A percentile compares a stretch with the other conserved stretches of the same genome.
Evolutionary conservation across 2,329 filamentous ascomycete species (phyloP).

Genomic region (Onygena corvina): DNA sequence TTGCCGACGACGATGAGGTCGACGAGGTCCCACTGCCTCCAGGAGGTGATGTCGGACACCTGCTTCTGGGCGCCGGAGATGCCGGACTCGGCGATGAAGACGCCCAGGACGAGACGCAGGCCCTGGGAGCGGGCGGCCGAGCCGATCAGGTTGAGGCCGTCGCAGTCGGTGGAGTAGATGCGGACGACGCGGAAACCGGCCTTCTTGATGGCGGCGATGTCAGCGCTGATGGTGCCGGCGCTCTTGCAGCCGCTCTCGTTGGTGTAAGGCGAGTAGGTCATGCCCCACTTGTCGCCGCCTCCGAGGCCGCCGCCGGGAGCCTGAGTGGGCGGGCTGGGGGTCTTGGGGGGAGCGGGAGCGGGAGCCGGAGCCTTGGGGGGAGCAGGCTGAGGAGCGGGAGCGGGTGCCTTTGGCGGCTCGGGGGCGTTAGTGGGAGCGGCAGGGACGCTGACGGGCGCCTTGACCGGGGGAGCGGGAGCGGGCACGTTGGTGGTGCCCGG

Average conservation of each 20-base stretch:
- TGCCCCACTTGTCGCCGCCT: constrained; percentile 48
- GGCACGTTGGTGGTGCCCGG: constrained; percentile 32
- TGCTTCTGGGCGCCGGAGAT: constrained; percentile 57
- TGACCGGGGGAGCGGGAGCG: constrained; percentile 20
- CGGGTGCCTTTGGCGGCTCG: background rate
- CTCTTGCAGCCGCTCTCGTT: constrained; percentile 51
- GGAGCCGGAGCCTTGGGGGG: constrained; percentile 18
- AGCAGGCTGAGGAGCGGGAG: constrained; percentile 15
- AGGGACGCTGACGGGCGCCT: constrained; percentile 3
- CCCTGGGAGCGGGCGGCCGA: constrained; percentile 53
- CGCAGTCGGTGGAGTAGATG: constrained; percentile 87
- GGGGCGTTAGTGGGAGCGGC: constrained; percentile 17
- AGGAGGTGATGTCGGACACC: constrained; percentile 58
- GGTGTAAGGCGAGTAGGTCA: constrained; percentile 70
- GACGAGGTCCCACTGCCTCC: constrained; percentile 61
- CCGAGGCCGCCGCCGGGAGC: constrained; percentile 17
- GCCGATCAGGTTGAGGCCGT: constrained; percentile 64
- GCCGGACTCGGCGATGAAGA: constrained; percentile 61
- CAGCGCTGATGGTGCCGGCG: constrained; percentile 43
- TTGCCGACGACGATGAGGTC: constrained; percentile 79
- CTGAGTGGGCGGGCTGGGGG: constrained; percentile 11
- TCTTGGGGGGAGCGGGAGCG: constrained; percentile 12
- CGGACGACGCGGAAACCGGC: constrained; percentile 62
- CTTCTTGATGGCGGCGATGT: constrained; percentile 50
- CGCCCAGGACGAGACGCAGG: constrained; percentile 70